Conservation (phyloP, 2,329 filamentous ascomycete genomes). For the Lachnellula suecica region DNA sequence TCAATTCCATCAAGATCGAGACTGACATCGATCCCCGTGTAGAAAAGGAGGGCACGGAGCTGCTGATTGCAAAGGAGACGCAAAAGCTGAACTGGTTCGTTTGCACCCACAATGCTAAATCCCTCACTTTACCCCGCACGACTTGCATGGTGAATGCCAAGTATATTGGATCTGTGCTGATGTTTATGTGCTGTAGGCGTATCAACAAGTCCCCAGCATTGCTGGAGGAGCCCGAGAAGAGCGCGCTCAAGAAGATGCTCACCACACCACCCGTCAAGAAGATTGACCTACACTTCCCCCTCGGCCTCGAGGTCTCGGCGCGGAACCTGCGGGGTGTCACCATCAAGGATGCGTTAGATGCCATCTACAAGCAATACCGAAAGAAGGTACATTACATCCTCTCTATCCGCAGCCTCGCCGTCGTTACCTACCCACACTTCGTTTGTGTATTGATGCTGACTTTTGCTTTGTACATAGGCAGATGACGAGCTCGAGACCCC, state of each 20-base stretch:
- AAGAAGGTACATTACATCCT: conserved; percentile 67
- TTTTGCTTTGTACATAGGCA: conserved; percentile 50
- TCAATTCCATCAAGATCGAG: conserved; percentile 10
- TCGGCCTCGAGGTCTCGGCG: conserved; percentile 84
- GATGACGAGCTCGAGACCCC: conserved; percentile 89
- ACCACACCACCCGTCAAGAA: conserved; percentile 84
- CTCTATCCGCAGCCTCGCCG: background rate
- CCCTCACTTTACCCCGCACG: conserved; percentile 9
- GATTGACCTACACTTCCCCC: conserved; percentile 88
- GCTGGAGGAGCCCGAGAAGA: conserved; percentile 77
- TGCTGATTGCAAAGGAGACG: conserved; percentile 77
- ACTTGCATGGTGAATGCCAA: background rate
- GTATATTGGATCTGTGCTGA: conserved; percentile 9
- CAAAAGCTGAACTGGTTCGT: conserved; percentile 85
- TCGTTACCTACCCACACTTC: background rate
- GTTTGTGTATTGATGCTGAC: conserved; percentile 19
- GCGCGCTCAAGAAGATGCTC: conserved; percentile 70
- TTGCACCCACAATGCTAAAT: background rate
- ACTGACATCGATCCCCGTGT: conserved; percentile 16
- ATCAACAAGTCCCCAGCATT: conserved; percentile 81
- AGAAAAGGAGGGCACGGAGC: conserved; percentile 73
- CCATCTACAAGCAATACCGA: conserved; percentile 94
- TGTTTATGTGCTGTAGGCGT: conserved; percentile 64
- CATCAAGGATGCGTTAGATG: conserved; percentile 94
- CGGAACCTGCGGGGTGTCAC: conserved; percentile 93